Base-by-base conservation (phyloP, 805 yeast species). In the Starmerella lactis-condensi region DNA sequence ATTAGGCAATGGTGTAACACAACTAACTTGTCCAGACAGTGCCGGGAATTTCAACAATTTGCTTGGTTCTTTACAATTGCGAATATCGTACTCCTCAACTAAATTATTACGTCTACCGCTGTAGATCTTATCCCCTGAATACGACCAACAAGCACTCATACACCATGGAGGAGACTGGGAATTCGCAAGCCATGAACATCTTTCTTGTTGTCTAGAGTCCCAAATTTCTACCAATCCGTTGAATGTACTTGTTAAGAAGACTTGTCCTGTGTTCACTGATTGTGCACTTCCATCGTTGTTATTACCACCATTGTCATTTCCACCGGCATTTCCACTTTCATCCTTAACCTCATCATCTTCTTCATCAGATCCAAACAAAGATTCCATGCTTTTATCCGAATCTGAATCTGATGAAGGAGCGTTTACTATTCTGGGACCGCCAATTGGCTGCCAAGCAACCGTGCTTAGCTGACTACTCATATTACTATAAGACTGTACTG, bases 101-200 rank as follows among this genome's bases (percentile, higher is more conserved):
- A 74, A 62, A 27, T 89, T 75, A 50, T 85, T 89, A 52, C 98
- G 66, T 40, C 98, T 65, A 0, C 96, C 99, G 3, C 72, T 81
- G 47, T 63, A 85, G 4, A 82, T 61, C 25, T 57, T 61, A 34
- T 77, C 72, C 8, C 98, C 98, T 45, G 75, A 73, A 31, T 60
- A 60, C 6, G 93, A 73, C 95, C 96, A 85, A 34, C 77, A 69
- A 0, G 93, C 60, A 25, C 57, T 52, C 65, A 75, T 71, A 52
- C 93, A 75, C 96, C 96, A 89, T 0, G 96, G 96, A 1, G 96
- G 93, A 0, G 75, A 65, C 1, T 68, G 69, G 7, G 64, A 56
- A 1, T 79, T 72, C 1, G 72, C 64, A 15, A 53, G 63, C 10
- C 72, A 50, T 23, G 60, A 61, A 12, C 71, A 47, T 0, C 63